Evolutionary conservation across 148 eudicot species (phyloP).

Genomic region (Rhododendron henanense): DNA sequence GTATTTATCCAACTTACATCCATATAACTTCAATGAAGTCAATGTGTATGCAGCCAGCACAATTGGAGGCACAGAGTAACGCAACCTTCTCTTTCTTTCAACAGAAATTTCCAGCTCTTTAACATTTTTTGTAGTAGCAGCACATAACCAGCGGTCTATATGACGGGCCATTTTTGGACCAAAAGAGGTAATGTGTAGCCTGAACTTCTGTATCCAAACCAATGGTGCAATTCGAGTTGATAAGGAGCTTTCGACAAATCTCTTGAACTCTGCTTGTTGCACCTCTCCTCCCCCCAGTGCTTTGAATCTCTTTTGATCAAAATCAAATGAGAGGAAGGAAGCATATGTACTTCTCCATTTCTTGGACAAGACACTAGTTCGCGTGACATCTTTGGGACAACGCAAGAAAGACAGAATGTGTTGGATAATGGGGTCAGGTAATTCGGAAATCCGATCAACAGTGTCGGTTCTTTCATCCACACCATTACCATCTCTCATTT

Average conservation of each 20-base stretch:
- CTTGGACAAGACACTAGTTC: slow-evolving; percentile 29
- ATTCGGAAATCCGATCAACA: slow-evolving; percentile 29
- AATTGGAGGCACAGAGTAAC: slow-evolving; percentile 20
- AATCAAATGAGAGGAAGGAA: slow-evolving; percentile 30
- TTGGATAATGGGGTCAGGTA: slow-evolving; percentile 37
- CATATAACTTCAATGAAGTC: slow-evolving; percentile 30
- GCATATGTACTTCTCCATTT: slow-evolving; percentile 30
- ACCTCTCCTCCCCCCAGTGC: background rate
- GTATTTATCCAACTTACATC: slow-evolving; percentile 13
- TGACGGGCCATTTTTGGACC: background rate
- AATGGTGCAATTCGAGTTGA: slow-evolving; percentile 20
- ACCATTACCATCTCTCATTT: slow-evolving; percentile 3
- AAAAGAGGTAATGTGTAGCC: slow-evolving; percentile 16
- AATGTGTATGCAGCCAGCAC: slow-evolving; percentile 17
- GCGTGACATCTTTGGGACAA: slow-evolving; percentile 29
- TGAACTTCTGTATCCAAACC: slow-evolving; percentile 28
- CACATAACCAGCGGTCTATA: slow-evolving; percentile 23
- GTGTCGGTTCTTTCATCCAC: slow-evolving; percentile 2
- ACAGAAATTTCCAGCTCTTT: slow-evolving; percentile 31
- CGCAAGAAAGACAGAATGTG: slow-evolving; percentile 28
- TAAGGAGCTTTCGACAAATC: slow-evolving; percentile 21
- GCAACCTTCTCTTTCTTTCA: background rate
- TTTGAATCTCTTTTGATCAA: slow-evolving; percentile 27
- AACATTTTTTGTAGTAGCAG: slow-evolving; percentile 24
- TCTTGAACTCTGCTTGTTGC: slow-evolving; percentile 14